Percentiles rank a stretch among this genome's conserved stretches.
These are phyloP conservation scores for Croton laevigatus DNA, from an alignment of 441 rosid genomes.

Conservation along the genomic window DNA sequence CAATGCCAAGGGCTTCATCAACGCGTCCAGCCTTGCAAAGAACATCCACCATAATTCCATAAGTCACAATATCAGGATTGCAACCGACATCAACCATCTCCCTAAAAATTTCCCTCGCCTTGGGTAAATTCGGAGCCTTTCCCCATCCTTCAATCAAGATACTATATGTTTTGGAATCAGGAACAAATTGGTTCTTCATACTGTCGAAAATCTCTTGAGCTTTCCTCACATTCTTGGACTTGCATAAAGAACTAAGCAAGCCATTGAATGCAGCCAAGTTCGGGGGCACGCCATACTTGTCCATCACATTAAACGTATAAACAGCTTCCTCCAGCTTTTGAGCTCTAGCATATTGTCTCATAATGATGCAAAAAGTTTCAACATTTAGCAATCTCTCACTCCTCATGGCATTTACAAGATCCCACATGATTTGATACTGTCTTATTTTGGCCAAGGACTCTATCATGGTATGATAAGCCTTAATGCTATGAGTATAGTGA, in stretches of 20 bases:
- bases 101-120: slow-evolving; percentile 69
- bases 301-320: slow-evolving; percentile 85
- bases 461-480: slow-evolving; percentile 69
- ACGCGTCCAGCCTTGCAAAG: slow-evolving; percentile 89
- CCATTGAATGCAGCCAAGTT: slow-evolving; percentile 76
- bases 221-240: slow-evolving; percentile 83
- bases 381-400: slow-evolving; percentile 56
- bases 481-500: slow-evolving; percentile 56
- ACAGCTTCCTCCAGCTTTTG: slow-evolving; percentile 78
- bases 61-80: slow-evolving; percentile 78
- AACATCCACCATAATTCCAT: slow-evolving; percentile 77
- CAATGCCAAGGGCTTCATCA: slow-evolving; percentile 72
- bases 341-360: slow-evolving; percentile 80
- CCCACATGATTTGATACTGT: slow-evolving; percentile 90
- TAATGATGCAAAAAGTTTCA: slow-evolving; percentile 81
- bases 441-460: slow-evolving; percentile 73
- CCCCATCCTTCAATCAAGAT: slow-evolving; percentile 96
- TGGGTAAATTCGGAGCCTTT: slow-evolving; percentile 74
- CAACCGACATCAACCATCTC: slow-evolving; percentile 70
- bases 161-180: slow-evolving; percentile 71
- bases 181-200: slow-evolving; percentile 53
- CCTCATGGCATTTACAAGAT: slow-evolving; percentile 71
- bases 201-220: slow-evolving; percentile 79
- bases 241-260: slow-evolving; percentile 79
- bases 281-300: slow-evolving; percentile 56